Evolutionary conservation across 2,329 filamentous ascomycete species (phyloP).

Genomic region (Calonectria leucothoes): DNA sequence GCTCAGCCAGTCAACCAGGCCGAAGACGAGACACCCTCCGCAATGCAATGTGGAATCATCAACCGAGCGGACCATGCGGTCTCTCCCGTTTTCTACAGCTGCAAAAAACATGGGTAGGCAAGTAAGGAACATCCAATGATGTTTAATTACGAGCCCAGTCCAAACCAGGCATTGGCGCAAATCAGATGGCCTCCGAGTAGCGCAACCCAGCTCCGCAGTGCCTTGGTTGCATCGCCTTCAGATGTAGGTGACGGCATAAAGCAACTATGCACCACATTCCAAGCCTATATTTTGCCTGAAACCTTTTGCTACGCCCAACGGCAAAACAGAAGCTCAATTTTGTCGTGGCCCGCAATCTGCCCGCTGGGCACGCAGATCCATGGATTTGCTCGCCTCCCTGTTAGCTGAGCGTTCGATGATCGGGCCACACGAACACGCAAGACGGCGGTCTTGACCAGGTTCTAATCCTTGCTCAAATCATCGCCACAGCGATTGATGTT

Average conservation of each 20-base stretch:
- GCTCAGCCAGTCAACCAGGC: not conserved
- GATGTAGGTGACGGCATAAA: not conserved
- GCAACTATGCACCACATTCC: not conserved
- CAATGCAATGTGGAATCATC: not conserved
- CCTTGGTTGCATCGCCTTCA: not conserved
- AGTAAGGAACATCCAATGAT: not conserved
- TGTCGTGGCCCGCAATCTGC: not conserved
- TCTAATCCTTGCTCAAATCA: constrained; percentile 20
- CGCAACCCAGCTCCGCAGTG: not conserved
- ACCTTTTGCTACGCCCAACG: not conserved
- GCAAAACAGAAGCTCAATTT: not conserved
- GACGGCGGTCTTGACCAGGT: not conserved
- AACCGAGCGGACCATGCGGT: not conserved
- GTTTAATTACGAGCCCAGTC: not conserved
- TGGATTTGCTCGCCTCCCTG: constrained; percentile 12
- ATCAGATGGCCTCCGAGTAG: not conserved
- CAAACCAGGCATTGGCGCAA: not conserved
- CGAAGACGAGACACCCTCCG: not conserved
- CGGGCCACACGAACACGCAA: constrained; percentile 24
- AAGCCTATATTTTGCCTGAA: not conserved
- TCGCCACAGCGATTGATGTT: constrained; percentile 18
- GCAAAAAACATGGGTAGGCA: not conserved
- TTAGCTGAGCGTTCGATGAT: constrained; percentile 24
- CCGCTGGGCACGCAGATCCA: not conserved
- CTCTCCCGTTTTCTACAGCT: not conserved